Percentiles rank a stretch among this genome's conserved stretches.
phyloP scores from a whole-genome alignment of 1,284 basidiomycete species.

The Wallemia mellicola region DNA sequence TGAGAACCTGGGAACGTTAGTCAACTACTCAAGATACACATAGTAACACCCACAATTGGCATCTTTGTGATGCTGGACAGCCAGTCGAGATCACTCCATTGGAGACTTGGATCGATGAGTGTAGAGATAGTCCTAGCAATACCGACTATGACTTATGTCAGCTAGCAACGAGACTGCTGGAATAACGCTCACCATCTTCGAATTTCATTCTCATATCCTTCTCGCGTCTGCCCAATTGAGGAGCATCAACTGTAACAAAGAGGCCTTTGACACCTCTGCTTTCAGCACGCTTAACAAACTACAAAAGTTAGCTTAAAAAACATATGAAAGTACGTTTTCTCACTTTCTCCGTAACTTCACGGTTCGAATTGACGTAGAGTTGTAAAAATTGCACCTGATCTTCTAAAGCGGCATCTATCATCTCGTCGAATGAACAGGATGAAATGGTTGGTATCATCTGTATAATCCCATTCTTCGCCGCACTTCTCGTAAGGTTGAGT shows the following conservation, averaged over 20 bases:
- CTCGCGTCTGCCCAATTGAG: conserved; percentile 63
- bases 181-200: conserved; percentile 65
- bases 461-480: conserved; percentile 44
- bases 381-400: conserved; percentile 53
- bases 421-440: conserved; percentile 65
- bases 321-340: no score
- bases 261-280: conserved; percentile 50
- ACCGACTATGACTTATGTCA: conserved; percentile 59
- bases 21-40: no score
- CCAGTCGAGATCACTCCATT: conserved; percentile 64
- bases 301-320: no score
- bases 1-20: no score
- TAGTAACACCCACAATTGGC: no score
- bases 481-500: conserved; percentile 53
- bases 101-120: conserved; percentile 70
- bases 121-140: conserved; percentile 82
- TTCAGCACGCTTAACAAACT: conserved; percentile 57
- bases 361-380: conserved; percentile 60
- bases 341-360: conserved; percentile 33
- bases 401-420: conserved; percentile 43
- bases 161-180: conserved; percentile 89
- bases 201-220: conserved; percentile 95
- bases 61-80: conserved; percentile 71
- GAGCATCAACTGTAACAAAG: conserved; percentile 79
- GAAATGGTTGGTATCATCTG: conserved; percentile 83